Evolutionary conservation across 2,329 filamentous ascomycete species (phyloP).

Genomic region (Cercospora zeina): DNA sequence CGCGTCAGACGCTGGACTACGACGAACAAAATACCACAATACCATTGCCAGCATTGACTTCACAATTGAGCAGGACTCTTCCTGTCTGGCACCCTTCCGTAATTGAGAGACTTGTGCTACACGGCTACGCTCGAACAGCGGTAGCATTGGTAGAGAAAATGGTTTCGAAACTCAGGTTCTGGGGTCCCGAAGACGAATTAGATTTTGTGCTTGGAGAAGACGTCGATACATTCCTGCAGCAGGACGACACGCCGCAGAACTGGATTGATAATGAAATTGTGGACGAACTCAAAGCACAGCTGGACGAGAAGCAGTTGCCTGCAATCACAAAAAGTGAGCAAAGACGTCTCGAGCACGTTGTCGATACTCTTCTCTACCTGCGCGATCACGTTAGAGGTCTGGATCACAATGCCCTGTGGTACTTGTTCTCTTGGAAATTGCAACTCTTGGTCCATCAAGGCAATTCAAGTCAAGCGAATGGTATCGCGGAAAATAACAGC

Average conservation of each 20-base stretch:
- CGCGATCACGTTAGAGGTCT: slow-evolving; percentile 33
- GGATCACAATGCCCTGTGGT: slow-evolving; percentile 36
- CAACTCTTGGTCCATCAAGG: slow-evolving; percentile 27
- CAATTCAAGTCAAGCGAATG: slow-evolving; percentile 8
- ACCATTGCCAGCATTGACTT: slow-evolving; percentile 23
- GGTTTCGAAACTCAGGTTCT: slow-evolving; percentile 76
- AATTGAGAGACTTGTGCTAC: slow-evolving; percentile 79
- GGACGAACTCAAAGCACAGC: slow-evolving; percentile 34
- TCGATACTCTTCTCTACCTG: slow-evolving; percentile 34
- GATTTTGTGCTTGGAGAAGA: slow-evolving; percentile 67
- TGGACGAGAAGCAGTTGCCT: slow-evolving; percentile 54
- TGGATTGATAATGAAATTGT: slow-evolving; percentile 29
- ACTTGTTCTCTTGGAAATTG: slow-evolving; percentile 39
- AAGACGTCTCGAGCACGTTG: slow-evolving; percentile 29
- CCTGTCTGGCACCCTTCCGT: slow-evolving; percentile 93
- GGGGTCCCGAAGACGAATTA: slow-evolving; percentile 74
- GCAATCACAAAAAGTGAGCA: slow-evolving; percentile 33
- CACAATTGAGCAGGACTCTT: slow-evolving; percentile 73
- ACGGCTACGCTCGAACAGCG: slow-evolving; percentile 72
- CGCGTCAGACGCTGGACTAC: slow-evolving; percentile 24
- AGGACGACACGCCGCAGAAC: slow-evolving; percentile 41
- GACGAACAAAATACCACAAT: neutral
- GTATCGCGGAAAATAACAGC: slow-evolving; percentile 35
- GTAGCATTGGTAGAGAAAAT: slow-evolving; percentile 71
- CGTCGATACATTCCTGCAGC: slow-evolving; percentile 13